A percentile compares a stretch with the other conserved stretches of the same genome.
Conservation (phyloP, 2,329 filamentous ascomycete genomes). For the Pestalotiopsis sp. region DNA sequence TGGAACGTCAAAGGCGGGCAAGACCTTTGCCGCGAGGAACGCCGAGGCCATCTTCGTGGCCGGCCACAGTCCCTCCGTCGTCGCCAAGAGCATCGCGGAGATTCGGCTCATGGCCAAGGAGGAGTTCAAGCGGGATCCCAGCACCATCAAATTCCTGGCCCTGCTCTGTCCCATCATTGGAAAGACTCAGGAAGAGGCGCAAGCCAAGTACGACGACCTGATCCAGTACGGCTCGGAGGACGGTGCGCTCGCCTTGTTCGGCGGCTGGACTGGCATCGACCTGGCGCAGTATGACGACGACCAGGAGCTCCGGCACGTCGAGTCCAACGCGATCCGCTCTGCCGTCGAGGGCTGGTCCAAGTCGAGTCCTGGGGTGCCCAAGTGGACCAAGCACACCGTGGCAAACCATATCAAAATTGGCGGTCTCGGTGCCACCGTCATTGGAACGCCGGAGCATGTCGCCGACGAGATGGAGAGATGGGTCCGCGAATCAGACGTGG, state of each 20-base stretch:
- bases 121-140: conserved; percentile 4
- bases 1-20: conserved; percentile 9
- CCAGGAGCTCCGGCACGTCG: conserved; percentile 8
- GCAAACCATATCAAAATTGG: conserved; percentile 12
- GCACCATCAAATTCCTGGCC: conserved; percentile 8
- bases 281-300: conserved; percentile 10
- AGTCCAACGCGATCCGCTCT: conserved; percentile 10
- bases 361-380: conserved; percentile 5
- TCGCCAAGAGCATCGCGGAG: conserved; percentile 10
- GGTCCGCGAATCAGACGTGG: conserved; percentile 8
- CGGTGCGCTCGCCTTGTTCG: conserved; percentile 8
- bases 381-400: conserved; percentile 11
- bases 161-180: conserved; percentile 10
- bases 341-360: conserved; percentile 10
- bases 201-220: conserved; percentile 10
- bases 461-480: conserved; percentile 12
- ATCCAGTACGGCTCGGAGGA: conserved; percentile 10
- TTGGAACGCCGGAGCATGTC: conserved; percentile 10
- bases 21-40: conserved; percentile 9
- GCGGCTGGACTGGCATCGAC: conserved; percentile 12
- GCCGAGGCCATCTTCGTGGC: conserved; percentile 13
- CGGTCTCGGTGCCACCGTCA: conserved; percentile 7
- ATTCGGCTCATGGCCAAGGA: conserved; percentile 6
- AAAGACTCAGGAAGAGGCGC: conserved; percentile 6
- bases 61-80: conserved; percentile 4